These are phyloP conservation scores for Melampsora larici-populina DNA, from an alignment of 1,284 basidiomycete species.

Conservation along the genomic window DNA sequence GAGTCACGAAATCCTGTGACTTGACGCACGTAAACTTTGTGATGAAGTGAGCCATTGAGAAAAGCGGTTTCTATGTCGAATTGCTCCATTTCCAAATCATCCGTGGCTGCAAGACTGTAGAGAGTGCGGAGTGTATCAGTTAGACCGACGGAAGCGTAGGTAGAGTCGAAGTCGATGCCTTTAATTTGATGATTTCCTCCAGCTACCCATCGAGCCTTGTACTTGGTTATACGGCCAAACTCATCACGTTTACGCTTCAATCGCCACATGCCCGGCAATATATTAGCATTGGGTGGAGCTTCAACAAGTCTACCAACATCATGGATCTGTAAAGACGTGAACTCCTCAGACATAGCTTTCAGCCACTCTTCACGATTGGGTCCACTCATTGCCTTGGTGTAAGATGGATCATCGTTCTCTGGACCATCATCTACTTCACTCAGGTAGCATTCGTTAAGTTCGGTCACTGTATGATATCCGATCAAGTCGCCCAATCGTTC, in stretches of 20 bases:
- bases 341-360: not conserved
- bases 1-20: not conserved
- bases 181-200: not conserved
- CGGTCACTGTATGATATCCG: not conserved
- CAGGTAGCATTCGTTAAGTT: too few relatives aligned
- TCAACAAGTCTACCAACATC: not conserved
- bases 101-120: not conserved
- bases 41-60: not conserved
- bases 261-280: not conserved
- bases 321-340: not conserved
- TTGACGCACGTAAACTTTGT: not conserved
- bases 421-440: not conserved
- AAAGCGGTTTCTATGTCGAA: slow-evolving; percentile 1
- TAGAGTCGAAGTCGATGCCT: too few relatives aligned
- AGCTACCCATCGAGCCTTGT: not conserved
- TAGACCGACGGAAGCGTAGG: not conserved
- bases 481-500: not conserved
- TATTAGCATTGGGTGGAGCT: not conserved
- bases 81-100: not conserved
- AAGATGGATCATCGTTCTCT: too few relatives aligned
- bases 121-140: not conserved
- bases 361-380: not conserved
- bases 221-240: not conserved
- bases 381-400: not conserved
- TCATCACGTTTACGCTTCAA: too few relatives aligned